A percentile compares a stretch with the other conserved stretches of the same genome.
Evolutionary conservation across 208 protist species (phyloP).

Genomic region (Leishmania major): DNA sequence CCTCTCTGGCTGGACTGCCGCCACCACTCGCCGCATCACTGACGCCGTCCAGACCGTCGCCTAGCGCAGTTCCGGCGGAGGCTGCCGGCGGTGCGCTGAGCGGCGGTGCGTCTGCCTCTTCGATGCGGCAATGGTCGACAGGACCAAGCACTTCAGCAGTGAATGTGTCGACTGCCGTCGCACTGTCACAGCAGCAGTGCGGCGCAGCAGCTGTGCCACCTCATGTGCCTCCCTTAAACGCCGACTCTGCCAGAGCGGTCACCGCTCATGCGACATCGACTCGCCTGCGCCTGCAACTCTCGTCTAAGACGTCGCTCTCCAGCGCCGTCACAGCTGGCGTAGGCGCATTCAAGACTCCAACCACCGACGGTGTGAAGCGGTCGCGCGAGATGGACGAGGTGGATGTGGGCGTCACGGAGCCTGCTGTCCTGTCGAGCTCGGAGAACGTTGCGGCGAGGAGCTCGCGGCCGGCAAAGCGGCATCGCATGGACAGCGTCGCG

Average conservation of each 20-base stretch:
- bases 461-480: background rate
- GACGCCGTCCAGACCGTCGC: background rate
- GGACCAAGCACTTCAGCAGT: background rate
- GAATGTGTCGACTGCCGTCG: background rate
- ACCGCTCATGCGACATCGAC: background rate
- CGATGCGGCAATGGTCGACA: background rate
- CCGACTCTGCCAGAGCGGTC: background rate
- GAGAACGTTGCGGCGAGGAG: too few species aligned
- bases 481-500: background rate
- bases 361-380: background rate
- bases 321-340: background rate
- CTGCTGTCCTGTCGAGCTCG: background rate
- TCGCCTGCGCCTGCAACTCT: constrained; percentile 12
- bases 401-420: background rate
- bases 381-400: background rate
- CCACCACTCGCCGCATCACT: constrained; percentile 24
- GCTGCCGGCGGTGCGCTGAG: background rate
- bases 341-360: background rate
- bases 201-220: background rate
- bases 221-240: background rate
- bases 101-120: background rate
- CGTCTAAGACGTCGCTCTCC: background rate
- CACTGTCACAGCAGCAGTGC: background rate
- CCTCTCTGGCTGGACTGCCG: constrained; percentile 19
- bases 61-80: background rate